Conservation (phyloP, 2,329 filamentous ascomycete species). For the Exophiala bonariae region DNA sequence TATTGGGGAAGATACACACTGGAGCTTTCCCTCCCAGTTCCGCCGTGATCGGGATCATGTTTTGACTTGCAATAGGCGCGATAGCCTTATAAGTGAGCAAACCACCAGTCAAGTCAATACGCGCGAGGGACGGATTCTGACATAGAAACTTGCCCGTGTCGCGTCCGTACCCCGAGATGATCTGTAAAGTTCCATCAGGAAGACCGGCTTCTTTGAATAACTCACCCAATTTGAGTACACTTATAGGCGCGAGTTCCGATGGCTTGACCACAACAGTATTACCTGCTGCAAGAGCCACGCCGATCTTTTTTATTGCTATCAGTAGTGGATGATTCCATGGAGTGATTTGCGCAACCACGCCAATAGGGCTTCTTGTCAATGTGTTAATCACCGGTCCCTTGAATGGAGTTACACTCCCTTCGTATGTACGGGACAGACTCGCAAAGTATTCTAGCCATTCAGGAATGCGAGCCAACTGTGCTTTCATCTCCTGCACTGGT, state of each 20-base stretch:
- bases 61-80: slow-evolving; percentile 18
- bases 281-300: slow-evolving; percentile 34
- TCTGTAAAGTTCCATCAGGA: slow-evolving; percentile 44
- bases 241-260: slow-evolving; percentile 45
- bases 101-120: slow-evolving; percentile 30
- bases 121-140: slow-evolving; percentile 26
- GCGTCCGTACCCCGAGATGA: slow-evolving; percentile 54
- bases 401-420: slow-evolving; percentile 66
- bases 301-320: slow-evolving; percentile 30
- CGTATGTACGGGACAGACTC: slow-evolving; percentile 65
- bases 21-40: slow-evolving; percentile 32
- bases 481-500: slow-evolving; percentile 67
- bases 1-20: slow-evolving; percentile 29
- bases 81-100: slow-evolving; percentile 29
- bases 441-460: slow-evolving; percentile 72
- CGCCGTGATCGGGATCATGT: slow-evolving; percentile 29
- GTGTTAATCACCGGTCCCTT: slow-evolving; percentile 41
- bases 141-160: slow-evolving; percentile 56
- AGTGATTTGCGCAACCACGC: slow-evolving; percentile 41
- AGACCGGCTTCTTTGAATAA: slow-evolving; percentile 45
- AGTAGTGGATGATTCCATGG: slow-evolving; percentile 42
- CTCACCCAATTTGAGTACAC: slow-evolving; percentile 39
- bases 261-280: slow-evolving; percentile 42
- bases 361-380: slow-evolving; percentile 35
- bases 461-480: slow-evolving; percentile 60